These are phyloP conservation scores for Mycosphaerella sp. DNA, from an alignment of 2,329 filamentous ascomycete species.

Conservation along the genomic window DNA sequence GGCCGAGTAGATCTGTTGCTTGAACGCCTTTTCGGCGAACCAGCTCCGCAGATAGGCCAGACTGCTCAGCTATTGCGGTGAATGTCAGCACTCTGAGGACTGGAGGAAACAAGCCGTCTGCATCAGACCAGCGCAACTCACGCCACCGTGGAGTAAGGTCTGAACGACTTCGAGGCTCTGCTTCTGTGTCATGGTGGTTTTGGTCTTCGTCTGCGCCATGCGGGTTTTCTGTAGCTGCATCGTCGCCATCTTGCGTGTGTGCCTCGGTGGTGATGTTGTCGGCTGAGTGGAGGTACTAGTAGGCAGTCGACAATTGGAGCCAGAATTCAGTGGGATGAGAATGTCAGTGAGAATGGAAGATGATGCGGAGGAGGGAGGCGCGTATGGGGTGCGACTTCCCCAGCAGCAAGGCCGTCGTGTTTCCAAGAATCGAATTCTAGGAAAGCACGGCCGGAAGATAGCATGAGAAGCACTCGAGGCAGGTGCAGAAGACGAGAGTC, in stretches of 20 bases:
- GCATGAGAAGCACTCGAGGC: no score
- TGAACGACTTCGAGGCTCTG: slow-evolving; percentile 45
- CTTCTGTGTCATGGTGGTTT: slow-evolving; percentile 32
- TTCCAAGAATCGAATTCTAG: not conserved
- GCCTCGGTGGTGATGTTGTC: not conserved
- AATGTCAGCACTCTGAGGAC: not conserved
- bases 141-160: slow-evolving; percentile 43
- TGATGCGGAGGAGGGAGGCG: not conserved
- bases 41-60: slow-evolving; percentile 31
- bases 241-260: slow-evolving; percentile 20
- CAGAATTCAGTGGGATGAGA: not conserved
- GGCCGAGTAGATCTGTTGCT: slow-evolving; percentile 26
- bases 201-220: slow-evolving; percentile 24
- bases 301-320: not conserved
- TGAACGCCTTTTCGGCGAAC: slow-evolving; percentile 32
- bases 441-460: not conserved
- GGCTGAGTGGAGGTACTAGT: not conserved
- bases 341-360: not conserved
- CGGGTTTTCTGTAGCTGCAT: slow-evolving; percentile 21
- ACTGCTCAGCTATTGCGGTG: slow-evolving; percentile 31
- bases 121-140: slow-evolving; percentile 28
- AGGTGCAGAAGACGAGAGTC: no score
- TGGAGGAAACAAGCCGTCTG: not conserved
- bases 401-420: not conserved
- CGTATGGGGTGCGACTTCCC: not conserved